Evolutionary conservation across 2,329 filamentous ascomycete genomes (phyloP), one percentile per base, ranked within the genome.

Genomic region (Aspergillus awamori): DNA sequence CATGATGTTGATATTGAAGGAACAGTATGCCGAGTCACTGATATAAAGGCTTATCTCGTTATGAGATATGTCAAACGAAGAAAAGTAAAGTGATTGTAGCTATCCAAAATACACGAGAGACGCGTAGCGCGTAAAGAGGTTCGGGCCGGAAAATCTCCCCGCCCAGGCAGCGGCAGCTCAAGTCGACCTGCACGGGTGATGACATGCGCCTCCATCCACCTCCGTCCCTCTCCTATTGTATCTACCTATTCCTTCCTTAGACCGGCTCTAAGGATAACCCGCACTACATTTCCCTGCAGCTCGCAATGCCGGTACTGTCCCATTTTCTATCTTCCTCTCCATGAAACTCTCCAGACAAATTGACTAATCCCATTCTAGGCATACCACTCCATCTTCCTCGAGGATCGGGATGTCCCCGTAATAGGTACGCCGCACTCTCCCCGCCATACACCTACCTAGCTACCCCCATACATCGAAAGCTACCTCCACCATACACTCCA

Each of bases 361-460:
- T 56, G 53, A 58, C 57, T 57, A n/a, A 61, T 30, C 10, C 28
- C 22, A 20, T 47, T 59, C 57, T 70, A 96, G 92, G 94, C 94
- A 81, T 98, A 97, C 86, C 96, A 98, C 85, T 96, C 92, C 78
- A 91, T 97, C 85, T 97, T 97, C 87, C 87, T 89, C 78, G 81
- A 94, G 87, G 86, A 92, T 86, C 83, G 89, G 66, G 86, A 87
- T 74, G 85, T 88, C 68, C 85, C 86, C 72, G 74, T 87, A 70
- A 87, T 89, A 76, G 86, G 84, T 86, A 82, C 36, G 66, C 52
- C 51, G 47, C 15, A 51, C 49, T 62, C 52, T 51, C 43, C 57
- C 49, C 39, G 48, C 11, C 39, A 8, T 33, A 47, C 45, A 82
- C 67, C 75, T 78, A 65, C 69, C 24, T 48, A 39, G 10, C 57